Evolutionary conservation across 2,329 filamentous ascomycete genomes (phyloP).

Genomic region (Fusarium ambrosium): DNA sequence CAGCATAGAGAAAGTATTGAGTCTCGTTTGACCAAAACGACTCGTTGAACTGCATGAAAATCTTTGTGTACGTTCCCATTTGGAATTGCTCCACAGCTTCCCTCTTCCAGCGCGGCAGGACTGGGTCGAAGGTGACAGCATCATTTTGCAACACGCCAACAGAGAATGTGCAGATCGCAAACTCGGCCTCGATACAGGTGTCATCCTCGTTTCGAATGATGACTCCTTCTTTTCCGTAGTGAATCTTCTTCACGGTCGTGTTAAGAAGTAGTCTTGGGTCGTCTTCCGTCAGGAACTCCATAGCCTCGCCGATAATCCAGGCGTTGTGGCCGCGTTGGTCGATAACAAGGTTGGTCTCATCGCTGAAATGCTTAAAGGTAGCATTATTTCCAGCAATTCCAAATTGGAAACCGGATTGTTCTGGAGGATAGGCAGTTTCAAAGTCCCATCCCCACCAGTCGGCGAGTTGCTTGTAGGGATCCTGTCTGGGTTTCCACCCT

Average conservation of each 20-base stretch:
- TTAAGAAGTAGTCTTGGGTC: conserved; percentile 70
- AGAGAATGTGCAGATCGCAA: conserved; percentile 77
- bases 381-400: conserved; percentile 70
- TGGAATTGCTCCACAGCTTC: conserved; percentile 73
- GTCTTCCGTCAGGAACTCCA: conserved; percentile 67
- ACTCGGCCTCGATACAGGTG: conserved; percentile 69
- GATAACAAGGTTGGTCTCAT: conserved; percentile 72
- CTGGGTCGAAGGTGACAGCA: conserved; percentile 68
- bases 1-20: conserved; percentile 62
- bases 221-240: conserved; percentile 66
- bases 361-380: conserved; percentile 72
- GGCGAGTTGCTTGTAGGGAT: conserved; percentile 68
- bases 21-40: conserved; percentile 71
- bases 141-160: conserved; percentile 76
- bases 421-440: conserved; percentile 69
- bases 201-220: conserved; percentile 66
- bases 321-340: conserved; percentile 73
- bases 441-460: conserved; percentile 73
- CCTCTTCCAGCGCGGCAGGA: conserved; percentile 74
- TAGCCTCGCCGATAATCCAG: conserved; percentile 70
- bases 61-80: conserved; percentile 81
- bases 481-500: conserved; percentile 70
- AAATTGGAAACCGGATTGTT: conserved; percentile 68
- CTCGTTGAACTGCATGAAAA: conserved; percentile 77
- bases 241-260: conserved; percentile 68